Base-by-base conservation (phyloP, 495 filamentous ascomycete species). In the Lepraria neglecta region DNA sequence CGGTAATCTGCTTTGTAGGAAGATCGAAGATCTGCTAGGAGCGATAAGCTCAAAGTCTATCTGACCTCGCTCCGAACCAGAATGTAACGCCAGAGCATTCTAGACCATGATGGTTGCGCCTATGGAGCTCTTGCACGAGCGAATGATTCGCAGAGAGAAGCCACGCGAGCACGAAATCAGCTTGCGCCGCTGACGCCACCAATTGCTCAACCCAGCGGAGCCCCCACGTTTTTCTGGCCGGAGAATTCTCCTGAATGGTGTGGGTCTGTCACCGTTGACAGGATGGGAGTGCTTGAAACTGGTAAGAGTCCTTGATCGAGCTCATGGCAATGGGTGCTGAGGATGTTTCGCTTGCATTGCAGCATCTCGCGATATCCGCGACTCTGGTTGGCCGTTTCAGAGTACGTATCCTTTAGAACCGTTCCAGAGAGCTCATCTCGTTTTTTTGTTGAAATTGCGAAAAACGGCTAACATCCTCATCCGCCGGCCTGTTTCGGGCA, bases 161-260 rank as follows among this genome's bases (percentile, higher is more conserved):
- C 48, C 48, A 52, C 48, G 28, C 48, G 48, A 31, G 15, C 48
- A 33, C 9, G 14, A 17, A 3, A 1, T 33, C 27, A n/a, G 31
- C 6, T 52, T n/a, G 28, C 12, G n/a, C 6, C 27, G 48, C 28
- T 30, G 27, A 52, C 48, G 48, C 48, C 28, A 52, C 48, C 48
- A 6, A 52, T n/a, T 31, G 14, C 48, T 52, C 28, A 2, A 38
- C 12, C 27, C 11, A 52, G 21, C 28, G 3, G 21, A 14, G 15
- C n/a, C 15, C 48, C 48, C 27, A 52, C 27, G 48, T 3, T n/a
- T n/a, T 24, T 52, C 28, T 35, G 28, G 2, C 48, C 48, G 48
- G 48, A 52, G 48, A 52, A 30, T 30, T 52, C 12, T n/a, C 48
- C 27, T 52, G 48, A 52, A 27, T 15, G 48, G 14, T 50, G 48